These are phyloP conservation scores for Leccinellum luteum DNA, from an alignment of 768 basidiomycete genomes.

Conservation along the genomic window DNA sequence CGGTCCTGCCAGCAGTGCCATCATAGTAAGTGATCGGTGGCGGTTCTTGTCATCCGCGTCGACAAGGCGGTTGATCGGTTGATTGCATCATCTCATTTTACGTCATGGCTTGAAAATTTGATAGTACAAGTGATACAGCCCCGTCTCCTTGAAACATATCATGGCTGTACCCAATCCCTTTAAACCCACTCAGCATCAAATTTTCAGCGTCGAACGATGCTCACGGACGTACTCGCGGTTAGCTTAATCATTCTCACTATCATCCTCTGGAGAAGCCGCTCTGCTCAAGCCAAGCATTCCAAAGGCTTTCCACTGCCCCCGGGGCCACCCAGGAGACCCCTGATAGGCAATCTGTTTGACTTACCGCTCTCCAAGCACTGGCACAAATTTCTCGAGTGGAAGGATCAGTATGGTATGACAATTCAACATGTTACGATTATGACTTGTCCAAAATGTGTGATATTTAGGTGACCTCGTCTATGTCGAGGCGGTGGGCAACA, in stretches of 20 bases:
- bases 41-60: too few species aligned
- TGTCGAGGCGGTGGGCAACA: constrained; percentile 26
- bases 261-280: constrained; percentile 1
- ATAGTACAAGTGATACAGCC: too few species aligned
- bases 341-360: constrained; percentile 9
- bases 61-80: not conserved
- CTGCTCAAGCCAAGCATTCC: not conserved
- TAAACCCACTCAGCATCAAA: not conserved
- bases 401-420: constrained; percentile 5
- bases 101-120: not conserved
- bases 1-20: not conserved
- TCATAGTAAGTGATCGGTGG: too few species aligned
- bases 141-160: not conserved
- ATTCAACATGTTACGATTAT: not conserved
- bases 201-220: not conserved
- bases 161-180: not conserved
- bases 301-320: constrained; percentile 8
- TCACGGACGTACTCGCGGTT: not conserved
- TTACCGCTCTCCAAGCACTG: constrained; percentile 5
- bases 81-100: not conserved
- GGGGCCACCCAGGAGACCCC: not conserved
- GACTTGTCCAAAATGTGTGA: not conserved
- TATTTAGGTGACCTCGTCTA: constrained; percentile 30
- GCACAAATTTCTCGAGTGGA: constrained; percentile 11
- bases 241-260: not conserved